Evolutionary conservation across 768 basidiomycete genomes (phyloP), one percentile per base, ranked within the genome.

Genomic region (Suillus clintonianus): DNA sequence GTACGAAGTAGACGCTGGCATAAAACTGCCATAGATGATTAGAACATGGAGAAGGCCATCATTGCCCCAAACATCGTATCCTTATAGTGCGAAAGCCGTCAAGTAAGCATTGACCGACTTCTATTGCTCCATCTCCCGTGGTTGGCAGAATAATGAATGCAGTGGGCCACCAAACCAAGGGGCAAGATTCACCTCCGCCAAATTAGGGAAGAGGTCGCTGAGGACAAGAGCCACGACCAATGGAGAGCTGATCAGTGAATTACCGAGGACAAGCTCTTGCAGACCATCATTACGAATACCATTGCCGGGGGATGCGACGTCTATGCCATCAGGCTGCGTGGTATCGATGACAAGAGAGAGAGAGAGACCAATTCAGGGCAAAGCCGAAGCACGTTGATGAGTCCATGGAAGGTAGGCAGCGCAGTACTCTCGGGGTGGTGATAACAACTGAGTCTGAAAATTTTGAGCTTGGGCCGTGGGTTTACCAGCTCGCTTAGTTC

Each of bases 281-380:
- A 41, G 9, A 8, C 43, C n/a, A 17, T 8, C 10, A 15, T 24
- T 11, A 10, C 39, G 10, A 0, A 62, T 10, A 1, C 37, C 22
- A 41, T 41, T 57, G 5, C 37, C 39, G 24, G 39, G 56, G 19
- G 24, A 57, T 19, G 13, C 30, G 39, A 57, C 5, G 11, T 57
- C 11, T 41, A 57, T 57, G 11, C 56, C 56, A 36, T 8, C 0
- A 11, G 47, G 14, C 10, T n/a, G 37, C 5, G 65, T 70, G 22
- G 63, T 48, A 48, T 73, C 70, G 1, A 73, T 34, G 36, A 73
- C 74, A 41, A 73, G 70, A 3, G 72, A 59, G 42, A n/a, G n/a
- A 75, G 70, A 3, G 59, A 27, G 1, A 24, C 56, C 4, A 73
- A 59, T 34, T 59, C 54, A 0, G 68, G 64, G 36, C 70, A 73